Evolutionary conservation across 2,329 filamentous ascomycete species (phyloP).

Genomic region (Penicillium oxalicum): DNA sequence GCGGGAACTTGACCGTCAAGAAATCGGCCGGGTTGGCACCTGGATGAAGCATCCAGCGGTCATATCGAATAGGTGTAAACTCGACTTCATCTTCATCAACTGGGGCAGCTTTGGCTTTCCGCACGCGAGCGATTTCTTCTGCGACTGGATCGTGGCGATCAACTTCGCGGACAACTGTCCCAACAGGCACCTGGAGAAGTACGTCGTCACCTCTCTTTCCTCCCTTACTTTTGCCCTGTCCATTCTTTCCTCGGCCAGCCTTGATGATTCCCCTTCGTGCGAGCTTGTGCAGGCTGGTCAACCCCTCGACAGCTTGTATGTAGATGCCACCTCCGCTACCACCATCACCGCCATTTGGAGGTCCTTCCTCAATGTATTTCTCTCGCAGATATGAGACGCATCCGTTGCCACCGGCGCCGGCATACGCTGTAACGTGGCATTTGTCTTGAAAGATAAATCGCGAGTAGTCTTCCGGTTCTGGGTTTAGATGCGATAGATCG

Average conservation of each 20-base stretch:
- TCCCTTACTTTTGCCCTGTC: conserved; percentile 44
- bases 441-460: conserved; percentile 80
- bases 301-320: conserved; percentile 84
- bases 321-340: conserved; percentile 88
- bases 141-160: conserved; percentile 69
- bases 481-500: conserved; percentile 62
- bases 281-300: conserved; percentile 90
- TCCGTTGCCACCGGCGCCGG: conserved; percentile 79
- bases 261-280: conserved; percentile 62
- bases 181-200: conserved; percentile 83
- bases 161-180: conserved; percentile 82
- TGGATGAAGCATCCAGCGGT: conserved; percentile 84
- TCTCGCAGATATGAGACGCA: conserved; percentile 93
- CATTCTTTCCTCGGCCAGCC: conserved; percentile 42
- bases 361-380: conserved; percentile 80
- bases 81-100: conserved; percentile 25
- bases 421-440: conserved; percentile 68
- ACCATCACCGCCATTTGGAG: conserved; percentile 90
- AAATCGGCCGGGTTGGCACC: conserved; percentile 69
- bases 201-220: conserved; percentile 82
- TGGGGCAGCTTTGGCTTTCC: conserved; percentile 3
- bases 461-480: conserved; percentile 76
- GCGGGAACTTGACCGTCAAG: conserved; percentile 53
- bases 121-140: conserved; percentile 51
- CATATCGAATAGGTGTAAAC: conserved; percentile 44